Evolutionary conservation across 2,329 filamentous ascomycete species (phyloP).

Genomic region (Xylariaceae sp.): DNA sequence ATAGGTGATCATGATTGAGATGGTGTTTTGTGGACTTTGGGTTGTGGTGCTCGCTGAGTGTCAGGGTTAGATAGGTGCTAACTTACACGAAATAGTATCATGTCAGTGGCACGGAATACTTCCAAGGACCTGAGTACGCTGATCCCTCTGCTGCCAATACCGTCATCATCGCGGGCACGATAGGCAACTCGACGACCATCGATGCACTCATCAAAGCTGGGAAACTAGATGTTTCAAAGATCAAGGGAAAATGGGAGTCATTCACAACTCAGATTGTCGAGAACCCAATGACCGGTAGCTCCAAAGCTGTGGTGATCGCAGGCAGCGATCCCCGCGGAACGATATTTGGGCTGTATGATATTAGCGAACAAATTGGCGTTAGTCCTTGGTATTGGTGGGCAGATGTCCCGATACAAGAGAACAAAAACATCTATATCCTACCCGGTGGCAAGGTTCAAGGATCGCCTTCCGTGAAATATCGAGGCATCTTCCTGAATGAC

Average conservation of each 20-base stretch:
- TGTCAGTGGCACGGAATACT: conserved; percentile 38
- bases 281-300: conserved; percentile 52
- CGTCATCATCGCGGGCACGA: conserved; percentile 64
- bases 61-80: no score
- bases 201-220: conserved; percentile 51
- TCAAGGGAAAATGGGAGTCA: conserved; percentile 65
- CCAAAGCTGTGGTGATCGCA: conserved; percentile 61
- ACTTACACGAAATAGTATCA: no score
- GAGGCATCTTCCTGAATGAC: conserved; percentile 68
- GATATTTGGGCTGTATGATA: conserved; percentile 67
- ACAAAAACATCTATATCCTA: conserved; percentile 52
- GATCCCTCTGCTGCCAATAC: conserved; percentile 42
- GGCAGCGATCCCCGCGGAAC: conserved; percentile 56
- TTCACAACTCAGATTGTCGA: conserved; percentile 58
- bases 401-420: conserved; percentile 52
- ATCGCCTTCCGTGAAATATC: conserved; percentile 61
- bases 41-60: no score
- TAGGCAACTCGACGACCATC: conserved; percentile 61
- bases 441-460: conserved; percentile 52
- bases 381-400: conserved; percentile 69
- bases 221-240: conserved; percentile 53
- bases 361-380: conserved; percentile 71
- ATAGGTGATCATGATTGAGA: no score
- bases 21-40: no score
- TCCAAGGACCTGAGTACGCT: conserved; percentile 43